Evolutionary conservation across 495 filamentous ascomycete species (phyloP).

Genomic region (Aeminium ludgeri): DNA sequence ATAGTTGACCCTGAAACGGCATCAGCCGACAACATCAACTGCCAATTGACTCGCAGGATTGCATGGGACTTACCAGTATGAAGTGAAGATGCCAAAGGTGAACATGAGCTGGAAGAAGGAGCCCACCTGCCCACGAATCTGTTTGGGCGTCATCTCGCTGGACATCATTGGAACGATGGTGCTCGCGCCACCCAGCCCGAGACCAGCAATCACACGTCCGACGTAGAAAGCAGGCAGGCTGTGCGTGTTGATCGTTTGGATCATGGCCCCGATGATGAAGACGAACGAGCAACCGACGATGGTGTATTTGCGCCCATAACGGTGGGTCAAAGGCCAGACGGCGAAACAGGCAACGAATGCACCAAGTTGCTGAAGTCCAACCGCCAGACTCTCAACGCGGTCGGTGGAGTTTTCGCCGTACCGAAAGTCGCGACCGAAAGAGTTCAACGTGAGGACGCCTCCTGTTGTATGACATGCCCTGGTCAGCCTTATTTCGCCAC

Average conservation of each 20-base stretch:
- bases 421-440: constrained; percentile 14
- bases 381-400: constrained; percentile 9
- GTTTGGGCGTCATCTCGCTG: constrained; percentile 15
- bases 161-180: constrained; percentile 14
- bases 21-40: background rate
- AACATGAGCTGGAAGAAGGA: constrained; percentile 18
- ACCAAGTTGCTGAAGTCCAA: constrained; percentile 14
- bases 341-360: constrained; percentile 14
- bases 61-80: background rate
- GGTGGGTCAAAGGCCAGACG: constrained; percentile 11
- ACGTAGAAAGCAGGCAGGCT: constrained; percentile 17
- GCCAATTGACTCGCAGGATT: too few species aligned
- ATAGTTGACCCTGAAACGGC: constrained; percentile 10
- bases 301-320: constrained; percentile 13
- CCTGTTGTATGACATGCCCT: background rate
- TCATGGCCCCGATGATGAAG: constrained; percentile 17
- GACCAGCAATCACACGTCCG: constrained; percentile 18
- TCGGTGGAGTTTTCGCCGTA: constrained; percentile 1
- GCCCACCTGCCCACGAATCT: constrained; percentile 17
- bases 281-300: constrained; percentile 15
- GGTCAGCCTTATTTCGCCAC: background rate
- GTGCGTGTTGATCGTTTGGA: constrained; percentile 23
- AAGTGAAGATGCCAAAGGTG: constrained; percentile 12
- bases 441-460: constrained; percentile 15
- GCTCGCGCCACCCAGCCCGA: constrained; percentile 15